Percentiles rank a stretch among this genome's conserved stretches.
phyloP scores from a whole-genome alignment of 495 filamentous ascomycete genomes.

The Aspergillus funiculosus region DNA sequence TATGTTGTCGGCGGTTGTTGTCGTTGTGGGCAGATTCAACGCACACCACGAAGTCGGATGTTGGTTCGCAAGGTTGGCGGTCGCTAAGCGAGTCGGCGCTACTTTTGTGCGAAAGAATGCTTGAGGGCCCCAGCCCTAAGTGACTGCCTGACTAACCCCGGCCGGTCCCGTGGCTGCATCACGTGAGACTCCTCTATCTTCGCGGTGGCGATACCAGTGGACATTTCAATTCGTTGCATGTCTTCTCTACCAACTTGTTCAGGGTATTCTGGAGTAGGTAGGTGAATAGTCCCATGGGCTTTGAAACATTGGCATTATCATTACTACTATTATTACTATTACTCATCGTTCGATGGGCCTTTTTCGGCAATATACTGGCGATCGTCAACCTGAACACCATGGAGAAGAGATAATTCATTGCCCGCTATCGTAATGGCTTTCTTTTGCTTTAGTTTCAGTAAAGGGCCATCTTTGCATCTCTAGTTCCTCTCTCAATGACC shows the following conservation, averaged over 20 bases:
- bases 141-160: neutral
- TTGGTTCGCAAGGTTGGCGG: conserved; percentile 29
- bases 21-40: conserved; percentile 44
- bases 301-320: no score
- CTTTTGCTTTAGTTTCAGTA: no score
- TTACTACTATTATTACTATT: no score
- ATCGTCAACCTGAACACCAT: neutral
- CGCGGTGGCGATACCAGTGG: neutral
- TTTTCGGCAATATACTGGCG: no score
- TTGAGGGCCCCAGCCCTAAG: conserved; percentile 43
- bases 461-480: conserved; percentile 32
- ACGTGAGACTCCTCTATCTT: conserved; percentile 18
- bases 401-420: no score
- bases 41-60: conserved; percentile 46
- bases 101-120: conserved; percentile 34
- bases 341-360: no score
- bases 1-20: conserved; percentile 49
- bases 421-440: no score
- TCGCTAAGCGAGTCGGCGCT: conserved; percentile 38
- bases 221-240: neutral
- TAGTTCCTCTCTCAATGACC: conserved; percentile 29
- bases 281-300: no score
- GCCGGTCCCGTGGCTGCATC: conserved; percentile 22
- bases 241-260: no score
- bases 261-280: neutral